These are phyloP conservation scores for Trypanosoma grayi DNA, from an alignment of 208 protist species.

Conservation along the genomic window DNA sequence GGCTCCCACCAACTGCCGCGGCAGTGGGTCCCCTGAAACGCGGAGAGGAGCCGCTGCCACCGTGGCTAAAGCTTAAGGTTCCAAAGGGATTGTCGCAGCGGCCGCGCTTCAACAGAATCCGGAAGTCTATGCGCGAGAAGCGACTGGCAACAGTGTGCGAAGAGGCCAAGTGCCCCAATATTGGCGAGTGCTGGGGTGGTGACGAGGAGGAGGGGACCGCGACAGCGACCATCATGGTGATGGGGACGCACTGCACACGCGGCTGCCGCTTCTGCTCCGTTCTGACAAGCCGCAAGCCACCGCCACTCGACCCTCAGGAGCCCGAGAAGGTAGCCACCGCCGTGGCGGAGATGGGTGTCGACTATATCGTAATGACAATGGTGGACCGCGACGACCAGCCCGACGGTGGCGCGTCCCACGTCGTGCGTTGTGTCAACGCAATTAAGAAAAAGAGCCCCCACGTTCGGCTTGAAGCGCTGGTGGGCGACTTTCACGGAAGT, in stretches of 20 bases:
- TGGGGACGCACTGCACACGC: conserved; percentile 97
- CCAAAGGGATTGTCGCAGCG: conserved; percentile 77
- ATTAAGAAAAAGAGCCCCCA: conserved; percentile 83
- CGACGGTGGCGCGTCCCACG: conserved; percentile 93
- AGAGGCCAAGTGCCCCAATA: conserved; percentile 98
- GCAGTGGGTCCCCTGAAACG: conserved; percentile 78
- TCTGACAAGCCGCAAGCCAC: conserved; percentile 92
- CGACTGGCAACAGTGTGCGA: conserved; percentile 91
- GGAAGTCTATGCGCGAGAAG: conserved; percentile 76
- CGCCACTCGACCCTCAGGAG: conserved; percentile 94
- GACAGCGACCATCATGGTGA: conserved; percentile 98
- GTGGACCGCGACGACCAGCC: conserved; percentile 96
- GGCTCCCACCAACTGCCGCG: conserved; percentile 49
- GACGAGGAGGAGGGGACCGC: conserved; percentile 69
- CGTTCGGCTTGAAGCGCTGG: conserved; percentile 96
- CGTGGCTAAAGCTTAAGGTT: conserved; percentile 92
- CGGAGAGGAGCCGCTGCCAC: conserved; percentile 81
- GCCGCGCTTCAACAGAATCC: conserved; percentile 82
- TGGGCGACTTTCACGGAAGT: conserved; percentile 96
- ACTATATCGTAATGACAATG: conserved; percentile 99
- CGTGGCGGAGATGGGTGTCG: conserved; percentile 95
- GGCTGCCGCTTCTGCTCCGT: conserved; percentile 98
- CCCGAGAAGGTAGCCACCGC: conserved; percentile 93
- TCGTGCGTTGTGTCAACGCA: conserved; percentile 84
- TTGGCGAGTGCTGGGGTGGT: conserved; percentile 98